Percentiles rank a stretch among this genome's conserved stretches.
Conservation (phyloP, 2,329 filamentous ascomycete genomes). For the Phialemoniopsis sp. region DNA sequence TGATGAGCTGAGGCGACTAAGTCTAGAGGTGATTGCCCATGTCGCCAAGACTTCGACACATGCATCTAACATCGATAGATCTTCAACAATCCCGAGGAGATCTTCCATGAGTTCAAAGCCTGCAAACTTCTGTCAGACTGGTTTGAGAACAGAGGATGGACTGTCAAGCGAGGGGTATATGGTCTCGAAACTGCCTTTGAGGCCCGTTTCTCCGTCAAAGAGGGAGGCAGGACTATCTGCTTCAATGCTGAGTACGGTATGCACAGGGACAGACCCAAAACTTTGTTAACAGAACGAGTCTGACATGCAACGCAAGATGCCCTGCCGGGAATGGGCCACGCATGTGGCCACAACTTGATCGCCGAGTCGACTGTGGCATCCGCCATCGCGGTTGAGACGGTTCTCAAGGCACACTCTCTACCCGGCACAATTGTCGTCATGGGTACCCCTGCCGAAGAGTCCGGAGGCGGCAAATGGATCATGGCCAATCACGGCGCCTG, state of each 20-base stretch:
- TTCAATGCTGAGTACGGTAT: slow-evolving; percentile 1
- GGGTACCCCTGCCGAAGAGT: slow-evolving; percentile 39
- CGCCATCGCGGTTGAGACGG: neutral
- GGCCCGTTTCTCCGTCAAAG: slow-evolving; percentile 1
- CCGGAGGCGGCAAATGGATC: slow-evolving; percentile 54
- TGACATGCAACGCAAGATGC: too few species aligned
- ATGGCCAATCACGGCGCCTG: slow-evolving; percentile 1
- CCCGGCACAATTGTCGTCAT: neutral
- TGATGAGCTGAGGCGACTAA: slow-evolving; percentile 1
- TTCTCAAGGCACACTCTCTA: neutral
- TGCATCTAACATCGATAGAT: neutral
- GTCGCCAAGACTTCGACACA: neutral
- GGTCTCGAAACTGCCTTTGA: slow-evolving; percentile 1
- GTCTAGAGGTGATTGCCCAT: neutral
- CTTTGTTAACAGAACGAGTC: too few species aligned
- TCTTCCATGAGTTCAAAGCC: neutral
- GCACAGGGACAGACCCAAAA: too few species aligned
- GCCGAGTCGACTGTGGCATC: neutral
- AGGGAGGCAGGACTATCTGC: neutral
- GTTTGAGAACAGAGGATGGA: slow-evolving; percentile 2
- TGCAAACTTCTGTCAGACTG: slow-evolving; percentile 3
- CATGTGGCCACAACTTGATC: slow-evolving; percentile 1
- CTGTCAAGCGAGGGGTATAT: neutral
- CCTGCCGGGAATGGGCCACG: neutral
- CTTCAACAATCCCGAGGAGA: slow-evolving; percentile 2